Base-by-base conservation (phyloP, 2,329 filamentous ascomycete genomes). In the Chaetomium strumarium region DNA sequence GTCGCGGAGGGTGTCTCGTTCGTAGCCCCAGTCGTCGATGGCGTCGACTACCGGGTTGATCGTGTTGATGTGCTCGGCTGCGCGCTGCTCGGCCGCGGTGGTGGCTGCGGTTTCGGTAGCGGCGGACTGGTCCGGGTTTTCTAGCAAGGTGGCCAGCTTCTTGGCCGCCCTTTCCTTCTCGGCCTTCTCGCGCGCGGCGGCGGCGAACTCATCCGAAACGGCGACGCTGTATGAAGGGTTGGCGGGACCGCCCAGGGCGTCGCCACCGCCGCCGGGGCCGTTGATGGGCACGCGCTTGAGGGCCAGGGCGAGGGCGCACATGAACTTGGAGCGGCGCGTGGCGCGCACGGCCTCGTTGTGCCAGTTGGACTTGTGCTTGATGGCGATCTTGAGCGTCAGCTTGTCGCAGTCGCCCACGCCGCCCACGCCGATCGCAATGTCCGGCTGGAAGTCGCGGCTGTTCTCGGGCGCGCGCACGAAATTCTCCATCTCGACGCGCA, bases 351-450 rank as follows among this genome's bases (percentile, higher is more conserved):
- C 78, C 61, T 96, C 92, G 69, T 96, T 90, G 61, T 89, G 83
- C 88, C 88, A 92, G 72, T 92, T 93, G 53, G 85, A 89, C 73
- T 97, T 97, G 77, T 97, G 90, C 64, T 86, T 84, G 65, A 96
- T 90, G 62, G 88, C 85, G 37, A 96, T 77, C 62, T 84, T 83
- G 51, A 99, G 80, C 62, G 87, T 80, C 46, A 97, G 76, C 73
- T 96, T 96, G 70, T 95, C 88, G 74, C 95, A 83, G 63, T 91
- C 86, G 38, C 85, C 86, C 33, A 97, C 83, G 51, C 88, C 83
- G 24, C 81, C 77, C 14, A 96, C 82, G 61, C 89, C 83, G 52
- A 97, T 81, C 55, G 83, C 79, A 48, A 97, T 76, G 51, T 96
- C 88, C 2, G 85, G 82, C 68, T 90, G 84, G 79, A 96, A 99